Evolutionary conservation across 164 flowering plant species (phyloP), one percentile per base, ranked within the genome.

Genomic region (Euptelea pleiosperma): DNA sequence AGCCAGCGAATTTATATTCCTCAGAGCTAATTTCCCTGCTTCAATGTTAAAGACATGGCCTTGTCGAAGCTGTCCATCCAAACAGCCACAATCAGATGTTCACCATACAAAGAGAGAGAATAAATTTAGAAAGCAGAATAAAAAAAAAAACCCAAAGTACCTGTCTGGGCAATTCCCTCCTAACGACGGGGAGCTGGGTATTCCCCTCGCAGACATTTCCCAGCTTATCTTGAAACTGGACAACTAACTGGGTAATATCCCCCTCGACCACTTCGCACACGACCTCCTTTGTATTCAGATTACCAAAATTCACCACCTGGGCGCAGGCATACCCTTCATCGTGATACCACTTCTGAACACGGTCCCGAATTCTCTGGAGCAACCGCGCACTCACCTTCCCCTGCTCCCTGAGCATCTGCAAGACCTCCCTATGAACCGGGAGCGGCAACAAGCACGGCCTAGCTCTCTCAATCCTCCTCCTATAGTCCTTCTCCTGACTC

Each of bases 221-320:
- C 42, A 94, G 86, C 79, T 94, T 94, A 74, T 94, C 99, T 70
- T 80, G 93, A 56, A 84, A 91, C 72, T 91, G 97, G 3, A 94
- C 65, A 16, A 63, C 78, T 70, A 86, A 8, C 67, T 86, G 87
- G 0, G 98, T 90, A 57, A 93, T 80, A 69, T 94, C 99, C 29
- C 99, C 99, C 66, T 94, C 99, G 59, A 87, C 96, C 33, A 94
- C 97, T 82, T 94, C 99, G 57, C 99, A 94, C n/a, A 91, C 96
- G 7, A 94, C 91, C 68, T 94, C 96, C 55, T 77, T 79, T 0
- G 99, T 94, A 62, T 91, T 91, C 83, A 94, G 72, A 62, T 94
- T 91, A 57, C 99, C 99, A 57, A 94, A 91, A 75, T 91, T 94
- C 52, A 89, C 96, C 11, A 94, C 97, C 63, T 91, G 96, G 0